These are phyloP conservation scores for Penicillium crystallinum DNA, from an alignment of 495 filamentous ascomycete species.

Conservation along the genomic window DNA sequence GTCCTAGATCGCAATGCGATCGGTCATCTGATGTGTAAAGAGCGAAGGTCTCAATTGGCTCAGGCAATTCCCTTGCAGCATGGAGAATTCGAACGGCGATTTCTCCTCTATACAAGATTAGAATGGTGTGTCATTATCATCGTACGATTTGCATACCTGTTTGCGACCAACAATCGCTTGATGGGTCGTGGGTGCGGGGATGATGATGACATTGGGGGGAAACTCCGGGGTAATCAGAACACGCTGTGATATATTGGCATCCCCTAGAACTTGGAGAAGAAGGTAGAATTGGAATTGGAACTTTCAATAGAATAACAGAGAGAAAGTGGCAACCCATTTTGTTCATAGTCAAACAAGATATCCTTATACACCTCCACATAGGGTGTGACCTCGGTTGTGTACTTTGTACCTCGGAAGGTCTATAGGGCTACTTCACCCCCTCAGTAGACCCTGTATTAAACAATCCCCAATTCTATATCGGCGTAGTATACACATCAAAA, in stretches of 20 bases:
- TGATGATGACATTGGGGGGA: slow-evolving; percentile 17
- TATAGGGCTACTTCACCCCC: slow-evolving; percentile 3
- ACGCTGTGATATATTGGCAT: neutral
- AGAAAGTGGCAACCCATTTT: neutral
- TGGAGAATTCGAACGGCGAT: slow-evolving; percentile 56
- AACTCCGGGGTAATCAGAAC: slow-evolving; percentile 5
- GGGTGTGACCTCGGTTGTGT: slow-evolving; percentile 10
- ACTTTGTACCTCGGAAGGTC: slow-evolving; percentile 7
- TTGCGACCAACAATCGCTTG: slow-evolving; percentile 51
- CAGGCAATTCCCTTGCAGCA: slow-evolving; percentile 48
- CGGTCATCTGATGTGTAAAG: slow-evolving; percentile 51
- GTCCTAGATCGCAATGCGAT: slow-evolving; percentile 46
- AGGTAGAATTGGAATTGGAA: neutral
- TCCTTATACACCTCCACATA: slow-evolving; percentile 3
- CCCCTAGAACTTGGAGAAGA: too few species aligned
- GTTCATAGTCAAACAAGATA: neutral
- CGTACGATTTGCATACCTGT: slow-evolving; percentile 38
- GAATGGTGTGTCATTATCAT: neutral
- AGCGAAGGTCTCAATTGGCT: slow-evolving; percentile 46
- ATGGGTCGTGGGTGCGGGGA: slow-evolving; percentile 34
- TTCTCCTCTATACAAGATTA: slow-evolving; percentile 46
- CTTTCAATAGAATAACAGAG: too few species aligned
- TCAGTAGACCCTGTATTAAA: slow-evolving; percentile 2
- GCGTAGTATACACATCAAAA: neutral
- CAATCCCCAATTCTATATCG: neutral